Evolutionary conservation across 768 basidiomycete genomes (phyloP), one percentile per base, ranked within the genome.

Genomic region (Thelephora ganbajun): DNA sequence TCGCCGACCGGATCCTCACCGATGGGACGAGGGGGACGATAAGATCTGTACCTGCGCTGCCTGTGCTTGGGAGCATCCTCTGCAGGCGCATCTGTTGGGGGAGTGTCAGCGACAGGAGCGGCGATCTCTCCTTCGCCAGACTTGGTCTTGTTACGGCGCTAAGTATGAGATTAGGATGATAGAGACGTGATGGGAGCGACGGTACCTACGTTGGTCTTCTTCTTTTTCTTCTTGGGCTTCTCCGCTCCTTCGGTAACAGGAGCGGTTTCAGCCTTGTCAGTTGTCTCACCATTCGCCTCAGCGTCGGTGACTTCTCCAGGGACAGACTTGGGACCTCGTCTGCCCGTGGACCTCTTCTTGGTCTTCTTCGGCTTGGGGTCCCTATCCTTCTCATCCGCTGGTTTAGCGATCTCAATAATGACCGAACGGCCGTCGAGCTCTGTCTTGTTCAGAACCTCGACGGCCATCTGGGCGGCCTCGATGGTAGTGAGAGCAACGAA

Each of bases 331-430:
- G 71, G 69, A 63, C 88, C 87, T 60, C 88, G 84, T 68, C 87
- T 82, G 67, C 85, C 80, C 56, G 82, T 77, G 68, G 79, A 76
- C 70, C 84, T 80, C 76, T 79, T 86, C 56, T 52, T 49, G 43
- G 77, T 63, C 68, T 69, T 82, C 66, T 70, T 83, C 67, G 85
- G 83, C 68, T 74, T 86, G 66, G 72, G 82, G 60, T 84, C 83
- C 64, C 73, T 72, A 69, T 85, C 82, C 69, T 91, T 92, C 69
- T 85, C 79, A 55, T 87, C 86, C 50, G 80, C 72, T 52, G 89
- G 90, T 72, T 90, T 93, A 63, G 91, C 91, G 64, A 91, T 70
- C 76, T 94, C 88, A 68, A 93, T 74, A 68, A 91, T 83, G 61
- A 94, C 80, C 64, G 69, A 70, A 66, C 91, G 88, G 55, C 83